Base-by-base conservation (phyloP, 495 filamentous ascomycete species). In the Tirmania nivea region DNA sequence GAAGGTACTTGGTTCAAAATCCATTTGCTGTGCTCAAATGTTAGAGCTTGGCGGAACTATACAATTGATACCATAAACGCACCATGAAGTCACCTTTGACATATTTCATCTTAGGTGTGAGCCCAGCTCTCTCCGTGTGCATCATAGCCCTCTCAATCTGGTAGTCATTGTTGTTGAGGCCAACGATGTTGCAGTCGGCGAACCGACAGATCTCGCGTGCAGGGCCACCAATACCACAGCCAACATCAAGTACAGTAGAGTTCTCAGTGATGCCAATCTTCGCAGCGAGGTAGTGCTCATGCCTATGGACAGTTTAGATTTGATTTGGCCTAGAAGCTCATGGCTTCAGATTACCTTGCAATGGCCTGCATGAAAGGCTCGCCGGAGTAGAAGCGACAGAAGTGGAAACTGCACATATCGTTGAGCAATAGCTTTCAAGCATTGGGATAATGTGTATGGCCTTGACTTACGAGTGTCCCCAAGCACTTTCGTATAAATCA, bases 151-250 rank as follows among this genome's bases (percentile, higher is more conserved):
- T 84, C 68, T 95, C 77, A 65, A 97, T 96, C 71, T 97, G 90
- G 75, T 96, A 96, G 71, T 95, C 89, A 71, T 96, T 97, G 79
- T 96, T 97, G 79, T 97, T 97, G 65, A 97, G 69, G 39, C 90
- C 90, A 21, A 85, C 81, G 56, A 95, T 77, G 62, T 94, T 86
- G 63, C 75, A 80, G 58, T 83, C 89, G 47, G 86, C 79, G 73
- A 97, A 97, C 68, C 93, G 89, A 66, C 82, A 83, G 59, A 97
- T 96, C 71, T 97, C 90, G 54, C 90, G 77, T 20, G 92, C 90
- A n/a, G 90, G 90, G 50, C 90, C 92, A 59, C 90, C 90, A 52
- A 97, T 86, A 75, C 90, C 90, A 68, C 92, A 97, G 52, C 90
- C 90, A 55, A 97, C 92, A 68, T 97, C 90, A 17, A 97, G 74